Percentiles rank a stretch among this genome's conserved stretches.
Conservation (phyloP, 83 land plant genomes). For the Thuja plicata region DNA sequence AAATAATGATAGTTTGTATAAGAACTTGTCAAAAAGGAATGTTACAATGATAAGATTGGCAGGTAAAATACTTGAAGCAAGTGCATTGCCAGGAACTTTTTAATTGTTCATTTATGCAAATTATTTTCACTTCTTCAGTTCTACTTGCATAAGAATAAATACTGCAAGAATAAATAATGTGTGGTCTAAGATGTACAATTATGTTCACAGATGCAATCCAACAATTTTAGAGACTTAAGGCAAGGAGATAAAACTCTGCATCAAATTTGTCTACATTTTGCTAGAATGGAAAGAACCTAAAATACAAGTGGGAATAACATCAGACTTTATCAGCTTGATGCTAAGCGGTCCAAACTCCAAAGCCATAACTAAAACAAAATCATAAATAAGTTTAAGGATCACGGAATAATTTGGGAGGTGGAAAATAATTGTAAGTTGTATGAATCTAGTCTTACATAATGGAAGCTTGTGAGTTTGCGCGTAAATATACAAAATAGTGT, state of each 20-base stretch:
- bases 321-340: not conserved
- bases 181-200: no score
- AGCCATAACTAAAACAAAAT: not conserved
- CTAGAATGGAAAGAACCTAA: not conserved
- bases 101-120: no score
- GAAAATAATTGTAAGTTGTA: no score
- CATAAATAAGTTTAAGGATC: not conserved
- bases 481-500: no score
- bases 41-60: not conserved
- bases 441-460: no score
- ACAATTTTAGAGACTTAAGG: not conserved
- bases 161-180: no score
- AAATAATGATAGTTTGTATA: not conserved
- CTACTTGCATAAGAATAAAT: no score
- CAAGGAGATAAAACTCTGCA: not conserved
- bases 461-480: no score
- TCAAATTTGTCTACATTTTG: not conserved
- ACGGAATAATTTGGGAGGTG: no score
- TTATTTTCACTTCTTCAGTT: not conserved
- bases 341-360: not conserved
- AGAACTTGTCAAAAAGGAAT: not conserved
- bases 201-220: not conserved
- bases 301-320: not conserved
- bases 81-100: not conserved
- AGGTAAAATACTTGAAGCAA: not conserved